Conservation (phyloP, 2,329 filamentous ascomycete genomes). For the Fusarium algeriense region DNA sequence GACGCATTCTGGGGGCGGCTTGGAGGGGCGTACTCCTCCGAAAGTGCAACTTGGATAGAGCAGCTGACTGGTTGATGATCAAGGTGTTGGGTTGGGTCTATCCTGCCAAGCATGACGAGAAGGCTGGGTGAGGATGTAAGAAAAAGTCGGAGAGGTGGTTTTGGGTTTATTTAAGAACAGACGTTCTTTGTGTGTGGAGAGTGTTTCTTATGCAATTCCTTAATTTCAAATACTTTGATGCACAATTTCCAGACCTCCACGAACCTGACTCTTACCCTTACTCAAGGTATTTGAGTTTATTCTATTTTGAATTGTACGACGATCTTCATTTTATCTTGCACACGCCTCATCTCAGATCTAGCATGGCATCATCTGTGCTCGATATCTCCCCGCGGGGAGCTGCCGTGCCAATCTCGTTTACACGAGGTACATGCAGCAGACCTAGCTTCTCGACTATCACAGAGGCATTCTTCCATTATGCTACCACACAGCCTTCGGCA, state of each 20-base stretch:
- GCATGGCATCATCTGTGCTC: constrained; percentile 26
- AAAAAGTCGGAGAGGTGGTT: constrained; percentile 8
- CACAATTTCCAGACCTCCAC: constrained; percentile 6
- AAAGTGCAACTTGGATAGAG: constrained; percentile 17
- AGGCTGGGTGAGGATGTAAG: constrained; percentile 15
- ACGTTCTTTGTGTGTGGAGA: constrained; percentile 28
- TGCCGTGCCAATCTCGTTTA: constrained; percentile 39
- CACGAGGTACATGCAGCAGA: constrained; percentile 29
- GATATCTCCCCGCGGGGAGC: constrained; percentile 3
- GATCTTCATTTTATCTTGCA: constrained; percentile 32
- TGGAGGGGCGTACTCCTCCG: neutral
- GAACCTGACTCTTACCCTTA: neutral
- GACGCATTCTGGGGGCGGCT: constrained; percentile 24
- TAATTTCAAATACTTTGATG: constrained; percentile 34
- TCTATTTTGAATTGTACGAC: constrained; percentile 17
- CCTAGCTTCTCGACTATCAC: constrained; percentile 51
- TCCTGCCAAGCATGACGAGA: constrained; percentile 36
- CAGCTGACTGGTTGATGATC: constrained; percentile 28
- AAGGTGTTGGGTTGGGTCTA: constrained; percentile 11
- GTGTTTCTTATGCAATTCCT: constrained; percentile 19
- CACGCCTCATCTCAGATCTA: constrained; percentile 12
- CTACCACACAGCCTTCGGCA: constrained; percentile 52
- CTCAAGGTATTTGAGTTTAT: constrained; percentile 29
- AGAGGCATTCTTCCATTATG: constrained; percentile 54
- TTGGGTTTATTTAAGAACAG: constrained; percentile 33